Evolutionary conservation across 306 rosid species (phyloP).

Genomic region (Prunus fruticosa): DNA sequence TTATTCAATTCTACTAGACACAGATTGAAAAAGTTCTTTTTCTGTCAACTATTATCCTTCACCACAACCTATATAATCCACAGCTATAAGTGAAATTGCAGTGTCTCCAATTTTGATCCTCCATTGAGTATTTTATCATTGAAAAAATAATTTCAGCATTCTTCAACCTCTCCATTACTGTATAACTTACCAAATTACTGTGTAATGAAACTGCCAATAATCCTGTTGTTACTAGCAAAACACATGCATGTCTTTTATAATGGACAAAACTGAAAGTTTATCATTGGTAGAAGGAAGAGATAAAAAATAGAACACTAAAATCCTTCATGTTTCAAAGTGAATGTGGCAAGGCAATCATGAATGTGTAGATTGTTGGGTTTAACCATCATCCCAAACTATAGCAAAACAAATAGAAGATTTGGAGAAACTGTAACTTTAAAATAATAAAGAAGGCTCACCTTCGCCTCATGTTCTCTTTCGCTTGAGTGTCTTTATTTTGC

Average conservation of each 20-base stretch:
- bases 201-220: not conserved
- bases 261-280: not conserved
- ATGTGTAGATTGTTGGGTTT: not conserved
- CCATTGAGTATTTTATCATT: not conserved
- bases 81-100: not conserved
- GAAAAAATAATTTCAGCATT: not conserved
- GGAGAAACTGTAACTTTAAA: not conserved
- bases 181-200: not conserved
- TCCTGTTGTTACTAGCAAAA: not conserved
- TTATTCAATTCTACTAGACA: not conserved
- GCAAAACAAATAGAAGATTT: not conserved
- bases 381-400: not conserved
- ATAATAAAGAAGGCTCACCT: constrained; percentile 23
- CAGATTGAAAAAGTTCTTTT: not conserved
- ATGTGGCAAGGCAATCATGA: not conserved
- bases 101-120: not conserved
- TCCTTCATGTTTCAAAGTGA: not conserved
- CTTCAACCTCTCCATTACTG: not conserved
- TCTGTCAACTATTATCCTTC: not conserved
- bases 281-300: too few species aligned
- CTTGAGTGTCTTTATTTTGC: constrained; percentile 50
- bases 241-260: not conserved
- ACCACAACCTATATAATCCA: not conserved
- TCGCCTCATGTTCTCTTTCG: constrained; percentile 63
- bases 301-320: too few species aligned